Evolutionary conservation across 352 stramenopile genomes (phyloP), one percentile per base, ranked within the genome.

Genomic region (Globisporangium irregulare): DNA sequence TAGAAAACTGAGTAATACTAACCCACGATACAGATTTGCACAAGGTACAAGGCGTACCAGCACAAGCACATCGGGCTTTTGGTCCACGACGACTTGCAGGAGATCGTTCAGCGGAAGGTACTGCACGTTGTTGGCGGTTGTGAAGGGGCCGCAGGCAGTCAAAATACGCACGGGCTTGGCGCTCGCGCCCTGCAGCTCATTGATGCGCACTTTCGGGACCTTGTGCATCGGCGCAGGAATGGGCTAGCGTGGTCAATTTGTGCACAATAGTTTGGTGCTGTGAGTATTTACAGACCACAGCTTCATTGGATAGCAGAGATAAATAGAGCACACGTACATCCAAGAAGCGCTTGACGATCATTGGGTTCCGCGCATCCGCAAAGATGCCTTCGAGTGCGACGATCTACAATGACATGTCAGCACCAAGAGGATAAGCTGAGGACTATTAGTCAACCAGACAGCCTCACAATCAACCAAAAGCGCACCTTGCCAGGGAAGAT

Each of bases 101-200:
- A 99, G 77, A 81, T 99, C 97, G 51, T 96, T 86, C 55, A 99
- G 80, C 12, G 97, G 97, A 48, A 97, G 74, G 74, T 99, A 99
- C 29, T 97, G 78, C 20, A 99, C 87, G 74, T 98, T 98, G 73
- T 96, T 91, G 22, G 78, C 87, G 4, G 96, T 98, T 1, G 97
- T 98, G 77, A 98, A 99, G 4, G 97, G 97, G 0, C 97, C 97
- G 53, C 87, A 95, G 9, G 94, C 95, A 24, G 90, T 86, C 48
- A 99, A 74, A 9, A 99, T 71, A 32, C 82, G 84, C n/a, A 95
- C 65, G 22, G 84, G 72, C 32, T 77, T 75, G 15, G 72, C 59
- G 51, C 73, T 72, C 10, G 78, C 73, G 7, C 73, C 72, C 62
- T 93, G 79, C 8, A 89, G 65, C 43, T 84, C 71, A 60, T 80